Evolutionary conservation across 306 rosid species (phyloP).

Genomic region (Echinosophora koreensis): DNA sequence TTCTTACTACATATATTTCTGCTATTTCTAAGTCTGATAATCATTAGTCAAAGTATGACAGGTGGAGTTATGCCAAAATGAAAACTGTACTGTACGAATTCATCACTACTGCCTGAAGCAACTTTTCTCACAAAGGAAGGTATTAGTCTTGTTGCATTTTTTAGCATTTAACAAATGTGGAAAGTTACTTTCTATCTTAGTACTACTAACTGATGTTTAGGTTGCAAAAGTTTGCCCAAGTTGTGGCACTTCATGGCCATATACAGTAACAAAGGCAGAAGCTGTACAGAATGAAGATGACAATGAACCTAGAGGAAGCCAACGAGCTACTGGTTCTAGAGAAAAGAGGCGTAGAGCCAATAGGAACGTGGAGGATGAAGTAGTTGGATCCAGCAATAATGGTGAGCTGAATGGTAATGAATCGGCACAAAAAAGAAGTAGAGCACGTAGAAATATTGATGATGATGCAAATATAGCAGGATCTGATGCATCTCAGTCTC

Average conservation of each 20-base stretch:
- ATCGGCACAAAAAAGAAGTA: constrained; percentile 24
- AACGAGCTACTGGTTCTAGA: constrained; percentile 48
- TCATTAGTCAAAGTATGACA: constrained; percentile 48
- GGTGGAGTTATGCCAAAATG: constrained; percentile 81
- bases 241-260: constrained; percentile 73
- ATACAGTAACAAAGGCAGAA: constrained; percentile 60
- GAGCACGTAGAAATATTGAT: neutral
- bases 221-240: constrained; percentile 68
- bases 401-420: constrained; percentile 45
- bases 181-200: neutral
- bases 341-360: constrained; percentile 53
- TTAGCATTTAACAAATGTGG: constrained; percentile 13
- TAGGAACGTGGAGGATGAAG: constrained; percentile 44
- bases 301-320: constrained; percentile 49
- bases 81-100: constrained; percentile 71
- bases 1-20: constrained; percentile 5
- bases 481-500: constrained; percentile 43
- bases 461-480: constrained; percentile 36
- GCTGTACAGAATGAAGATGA: constrained; percentile 49
- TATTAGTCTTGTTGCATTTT: constrained; percentile 44
- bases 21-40: constrained; percentile 42
- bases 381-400: constrained; percentile 52
- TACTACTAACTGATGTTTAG: constrained; percentile 51
- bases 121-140: constrained; percentile 66
- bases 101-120: constrained; percentile 83